phyloP scores from a whole-genome alignment of 106 monocot species.

The Platanthera guangdongensis region DNA sequence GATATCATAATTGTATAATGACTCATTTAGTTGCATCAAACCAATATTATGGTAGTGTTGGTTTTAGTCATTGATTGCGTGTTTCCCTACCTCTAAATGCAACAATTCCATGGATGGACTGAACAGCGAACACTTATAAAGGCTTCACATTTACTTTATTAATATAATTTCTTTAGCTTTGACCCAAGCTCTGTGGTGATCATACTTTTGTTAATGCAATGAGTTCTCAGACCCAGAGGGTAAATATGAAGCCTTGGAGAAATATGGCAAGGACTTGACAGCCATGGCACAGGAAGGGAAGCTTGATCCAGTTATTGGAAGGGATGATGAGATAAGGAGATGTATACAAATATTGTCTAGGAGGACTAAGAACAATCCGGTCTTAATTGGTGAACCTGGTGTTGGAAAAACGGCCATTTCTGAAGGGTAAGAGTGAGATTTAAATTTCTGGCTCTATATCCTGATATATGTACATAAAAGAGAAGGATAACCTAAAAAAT shows the following conservation, averaged over 20 bases:
- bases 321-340: conserved; percentile 98
- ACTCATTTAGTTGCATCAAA: too few relatives aligned
- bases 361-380: conserved; percentile 98
- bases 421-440: conserved; percentile 66
- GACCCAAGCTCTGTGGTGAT: background rate
- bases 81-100: background rate
- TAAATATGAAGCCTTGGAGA: conserved; percentile 93
- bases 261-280: conserved; percentile 97
- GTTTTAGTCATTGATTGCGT: too few relatives aligned
- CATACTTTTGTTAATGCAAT: background rate
- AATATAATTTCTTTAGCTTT: background rate
- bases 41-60: too few relatives aligned
- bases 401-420: conserved; percentile 99
- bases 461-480: background rate
- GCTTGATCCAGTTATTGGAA: conserved; percentile 99
- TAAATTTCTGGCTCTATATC: background rate
- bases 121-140: background rate
- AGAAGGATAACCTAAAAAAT: background rate
- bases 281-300: conserved; percentile 95
- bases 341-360: conserved; percentile 98
- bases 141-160: conserved; percentile 4
- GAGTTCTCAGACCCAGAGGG: conserved; percentile 84
- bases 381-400: conserved; percentile 99
- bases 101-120: background rate
- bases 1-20: too few relatives aligned